Base-by-base conservation (phyloP, 2,329 filamentous ascomycete species). In the Zymoseptoria pseudotritici region DNA sequence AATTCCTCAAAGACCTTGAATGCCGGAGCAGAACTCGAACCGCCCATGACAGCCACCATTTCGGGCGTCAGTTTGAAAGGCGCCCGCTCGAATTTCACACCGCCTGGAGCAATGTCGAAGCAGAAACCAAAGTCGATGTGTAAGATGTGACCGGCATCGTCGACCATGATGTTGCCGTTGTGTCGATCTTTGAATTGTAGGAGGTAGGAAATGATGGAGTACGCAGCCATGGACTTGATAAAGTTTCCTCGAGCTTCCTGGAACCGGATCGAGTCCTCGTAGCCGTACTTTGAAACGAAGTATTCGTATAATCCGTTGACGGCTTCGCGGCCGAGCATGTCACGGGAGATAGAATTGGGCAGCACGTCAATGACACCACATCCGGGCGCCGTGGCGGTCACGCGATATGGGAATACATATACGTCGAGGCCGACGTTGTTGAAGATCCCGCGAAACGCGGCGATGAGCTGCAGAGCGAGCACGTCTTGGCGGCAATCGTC, bases 91-190 rank as follows among this genome's bases (percentile, higher is more conserved):
- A 99, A 99, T 68, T 92, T 93, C 71, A 99, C 91, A 61, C 95
- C 94, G 54, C 94, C 94, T 0, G 94, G 94, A 1, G 92, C 94
- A 68, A 99, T 97, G 72, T 99, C 95, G 77, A 99, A 99, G 78
- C 93, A 97, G 83, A 99, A 99, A 9, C 94, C 94, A 71, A 99
- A 99, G 74, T 99, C 94, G 67, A 99, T 97, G 78, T 99, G 94
- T 57, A 99, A 84, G 70, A 99, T 96, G 76, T 99, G 94, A 3
- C 95, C 94, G 0, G 89, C 90, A 70, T 97, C 93, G 74, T 99
- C 93, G 64, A 99, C 87, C 95, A 99, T 99, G 79, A 99, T 99
- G 79, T 99, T 99, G 63, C 94, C 94, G 74, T 99, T 99, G 78
- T 99, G 94, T 2, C 94, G 87, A 73, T 99, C 94, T 76, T 99